Base-by-base conservation (phyloP, 2,329 filamentous ascomycete genomes). In the Calonectria honghensis region DNA sequence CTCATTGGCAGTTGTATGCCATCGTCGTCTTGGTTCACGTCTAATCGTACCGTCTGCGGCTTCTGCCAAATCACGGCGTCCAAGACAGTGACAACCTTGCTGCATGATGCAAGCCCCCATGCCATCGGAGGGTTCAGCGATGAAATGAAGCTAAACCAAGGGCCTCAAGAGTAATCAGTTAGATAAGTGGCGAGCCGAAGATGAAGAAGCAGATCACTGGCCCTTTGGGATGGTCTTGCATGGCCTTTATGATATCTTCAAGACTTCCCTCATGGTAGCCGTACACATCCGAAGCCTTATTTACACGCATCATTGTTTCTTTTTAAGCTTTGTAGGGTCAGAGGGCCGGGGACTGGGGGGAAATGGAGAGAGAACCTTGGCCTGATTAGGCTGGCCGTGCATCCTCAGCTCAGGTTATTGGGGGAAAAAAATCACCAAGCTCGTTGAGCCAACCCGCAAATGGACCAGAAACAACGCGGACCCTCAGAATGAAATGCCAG, bases 301-400 rank as follows among this genome's bases (percentile, higher is more conserved):
- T 63, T 63, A 41, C 57, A 63, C 57, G 20, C 45, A 48, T 48
- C 45, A 63, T 37, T 24, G 24, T 39, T 27, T 29, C 35, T 29
- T 41, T 41, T 29, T 63, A 63, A 41, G 32, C 24, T 63, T 63
- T 63, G 57, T 24, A 57, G 52, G 18, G 35, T 18, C 57, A 63
- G 24, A 63, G 35, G 57, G 57, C 57, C 24, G 24, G 57, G 37
- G n/a, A 41, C 24, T 0, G 24, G n/a, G 57, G 45, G 57, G 24
- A 63, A 41, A 41, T 63, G 35, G 37, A 41, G 35, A 63, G n/a
- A 41, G 57, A 73, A 73, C 51, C 39, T 57, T 70, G 67, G 61
- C 72, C 67, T 59, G 63, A 70, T 73, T 41, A 52, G 72, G 72
- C 67, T 73, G 67, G 72, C 51, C 59, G 72, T 57, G 66, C 63